Base-by-base conservation (phyloP, 768 basidiomycete species). In the Epithele typhae region DNA sequence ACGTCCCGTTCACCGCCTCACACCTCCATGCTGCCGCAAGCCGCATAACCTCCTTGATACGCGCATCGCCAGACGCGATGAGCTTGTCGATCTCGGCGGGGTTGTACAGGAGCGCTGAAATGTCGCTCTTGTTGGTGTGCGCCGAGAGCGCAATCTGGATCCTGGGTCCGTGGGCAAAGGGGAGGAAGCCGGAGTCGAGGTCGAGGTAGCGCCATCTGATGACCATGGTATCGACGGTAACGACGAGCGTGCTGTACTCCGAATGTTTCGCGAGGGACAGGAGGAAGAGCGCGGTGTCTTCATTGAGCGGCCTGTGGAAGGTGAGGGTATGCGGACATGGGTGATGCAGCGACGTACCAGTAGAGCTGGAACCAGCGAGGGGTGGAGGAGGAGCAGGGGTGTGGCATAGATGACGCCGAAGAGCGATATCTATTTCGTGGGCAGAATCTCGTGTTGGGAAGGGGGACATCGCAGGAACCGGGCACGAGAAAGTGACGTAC, bases 141-240 rank as follows among this genome's bases (percentile, higher is more conserved):
- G 27, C 88, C 0, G 84, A 82, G 6, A 69, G 70, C 40, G 83
- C 85, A 19, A 86, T 73, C 58, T 87, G 82, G 33, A 70, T 65
- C 6, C 87, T 87, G 17, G 81, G 63, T 6, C 85, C 84, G 46
- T 83, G 79, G 0, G 56, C 54, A 58, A 88, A 85, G 5, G 87
- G 87, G 12, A 86, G 70, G 59, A 78, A 90, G 0, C 77, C 69
- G 3, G 63, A 72, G 40, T 78, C 72, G 44, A 91, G 68, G 58
- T 91, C 87, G 61, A 84, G 81, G 3, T 85, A 85, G 3, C 86
- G 79, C 84, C 84, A 90, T 19, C 85, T 87, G 25, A 89, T 63
- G 0, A 67, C 43, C 74, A 81, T 81, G 1, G 86, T 84, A 62
- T 92, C 88, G 11, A 90, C 70, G 0, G 89, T 90, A 52, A 92